Base-by-base conservation (phyloP, 192 early-diverging fungal genomes). In the Mortierella claussenii region DNA sequence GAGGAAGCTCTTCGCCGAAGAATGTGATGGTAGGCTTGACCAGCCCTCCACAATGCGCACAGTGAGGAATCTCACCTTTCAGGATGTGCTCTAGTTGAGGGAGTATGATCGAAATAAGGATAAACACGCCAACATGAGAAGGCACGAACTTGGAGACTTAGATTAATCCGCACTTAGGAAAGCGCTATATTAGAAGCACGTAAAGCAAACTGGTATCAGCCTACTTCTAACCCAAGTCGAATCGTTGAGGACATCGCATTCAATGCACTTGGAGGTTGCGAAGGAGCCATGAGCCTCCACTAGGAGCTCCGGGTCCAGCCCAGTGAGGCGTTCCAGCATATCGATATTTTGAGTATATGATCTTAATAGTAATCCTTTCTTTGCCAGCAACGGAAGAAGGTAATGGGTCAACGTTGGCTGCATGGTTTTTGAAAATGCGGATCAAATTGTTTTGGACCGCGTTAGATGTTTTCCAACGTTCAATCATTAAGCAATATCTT, bases 311-410 rank as follows among this genome's bases (percentile, higher is more conserved):
- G 82, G 76, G 5, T 81, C 76, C 18, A 98, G 67, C 1, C 95
- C 95, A 4, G 96, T 90, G 2, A 91, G 57, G 10, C 93, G 88
- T 80, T 99, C 97, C 23, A 99, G 78, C 26, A 91, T 95, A 81
- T 99, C 97, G 58, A 98, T 97, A 69, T 99, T 99, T 79, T 97
- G 96, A 10, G 96, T 97, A 74, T 94, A 97, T 55, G 92, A 90
- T 34, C 96, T 83, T 32, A 91, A 79, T 23, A 98, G 80, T 21
- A 93, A 15, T 0, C 85, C 78, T 55, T 92, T 89, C 32, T 92
- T 73, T n/a, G 81, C 85, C 23, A 98, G 73, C 54, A 96, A 80
- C 21, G 82, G 83, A 45, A 98, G 83, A 68, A 98, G 95, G 64
- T 96, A 94, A 66, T 98, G 97, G 10, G 88, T 88, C 31, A 85